These are phyloP conservation scores for Phytopythium delawarense DNA, from an alignment of 352 stramenopile genomes.

Conservation along the genomic window DNA sequence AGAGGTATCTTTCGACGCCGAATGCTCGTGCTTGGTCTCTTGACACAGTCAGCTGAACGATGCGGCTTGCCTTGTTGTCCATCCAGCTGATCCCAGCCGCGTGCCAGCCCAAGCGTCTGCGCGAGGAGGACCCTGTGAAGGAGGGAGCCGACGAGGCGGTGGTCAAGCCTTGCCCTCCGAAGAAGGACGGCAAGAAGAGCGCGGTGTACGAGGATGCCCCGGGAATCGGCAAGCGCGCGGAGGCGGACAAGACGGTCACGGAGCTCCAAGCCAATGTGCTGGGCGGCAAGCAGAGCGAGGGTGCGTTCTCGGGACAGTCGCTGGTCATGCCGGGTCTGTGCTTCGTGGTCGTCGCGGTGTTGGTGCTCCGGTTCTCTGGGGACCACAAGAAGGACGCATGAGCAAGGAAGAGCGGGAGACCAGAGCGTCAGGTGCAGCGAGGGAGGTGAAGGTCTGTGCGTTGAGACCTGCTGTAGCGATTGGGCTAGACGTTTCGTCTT, in stretches of 20 bases:
- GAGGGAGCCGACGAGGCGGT: constrained; percentile 26
- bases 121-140: constrained; percentile 36
- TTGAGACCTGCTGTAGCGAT: not conserved
- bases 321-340: constrained; percentile 48
- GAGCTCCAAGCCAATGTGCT: constrained; percentile 37
- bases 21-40: not conserved
- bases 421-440: not conserved
- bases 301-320: constrained; percentile 23
- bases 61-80: not conserved
- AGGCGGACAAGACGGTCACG: constrained; percentile 28
- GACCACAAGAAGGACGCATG: constrained; percentile 78
- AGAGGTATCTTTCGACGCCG: constrained; percentile 21
- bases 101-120: constrained; percentile 65
- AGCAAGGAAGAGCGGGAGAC: not conserved
- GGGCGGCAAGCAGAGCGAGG: constrained; percentile 20
- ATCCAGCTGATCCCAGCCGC: constrained; percentile 32
- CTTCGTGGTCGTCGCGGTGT: constrained; percentile 42
- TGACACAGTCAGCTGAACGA: not conserved
- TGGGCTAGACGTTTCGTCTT: not conserved
- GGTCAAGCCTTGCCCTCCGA: constrained; percentile 67
- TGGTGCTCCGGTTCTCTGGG: constrained; percentile 53
- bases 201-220: constrained; percentile 48
- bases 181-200: constrained; percentile 45
- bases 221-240: constrained; percentile 48
- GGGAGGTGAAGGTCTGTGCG: not conserved